Evolutionary conservation across 2,329 filamentous ascomycete genomes (phyloP).

Genomic region (Sclerotinia glacialis): DNA sequence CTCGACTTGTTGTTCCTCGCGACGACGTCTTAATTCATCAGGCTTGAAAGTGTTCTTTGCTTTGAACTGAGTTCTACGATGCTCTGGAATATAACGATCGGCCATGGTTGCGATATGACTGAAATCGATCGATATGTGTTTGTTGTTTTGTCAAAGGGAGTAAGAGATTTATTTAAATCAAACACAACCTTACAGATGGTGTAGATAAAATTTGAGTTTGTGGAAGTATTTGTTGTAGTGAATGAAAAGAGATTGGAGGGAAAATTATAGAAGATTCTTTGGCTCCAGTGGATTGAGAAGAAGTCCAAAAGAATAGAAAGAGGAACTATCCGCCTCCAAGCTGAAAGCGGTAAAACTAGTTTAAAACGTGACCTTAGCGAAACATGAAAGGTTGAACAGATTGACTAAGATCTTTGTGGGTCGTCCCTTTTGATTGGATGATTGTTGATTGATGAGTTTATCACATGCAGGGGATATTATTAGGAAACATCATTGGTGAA

Average conservation of each 20-base stretch:
- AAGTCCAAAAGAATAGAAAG: conserved; percentile 16
- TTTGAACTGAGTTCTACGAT: conserved; percentile 99
- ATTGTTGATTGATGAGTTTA: background rate
- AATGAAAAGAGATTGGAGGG: conserved; percentile 14
- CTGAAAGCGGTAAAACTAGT: conserved; percentile 14
- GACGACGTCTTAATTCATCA: conserved; percentile 95
- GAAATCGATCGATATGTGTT: conserved; percentile 19
- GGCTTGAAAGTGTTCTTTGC: conserved; percentile 99
- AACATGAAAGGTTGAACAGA: background rate
- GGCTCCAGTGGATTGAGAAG: conserved; percentile 19
- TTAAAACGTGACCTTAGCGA: conserved; percentile 17
- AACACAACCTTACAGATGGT: conserved; percentile 14
- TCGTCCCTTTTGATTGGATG: background rate
- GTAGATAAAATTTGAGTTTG: conserved; percentile 25
- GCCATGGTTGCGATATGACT: conserved; percentile 61
- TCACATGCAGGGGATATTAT: background rate
- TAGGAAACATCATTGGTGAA: too few relatives aligned
- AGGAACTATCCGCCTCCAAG: conserved; percentile 13
- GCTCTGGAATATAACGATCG: conserved; percentile 98
- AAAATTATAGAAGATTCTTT: conserved; percentile 23
- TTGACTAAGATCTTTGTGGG: background rate
- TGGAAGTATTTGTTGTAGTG: conserved; percentile 8
- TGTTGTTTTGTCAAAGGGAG: conserved; percentile 16
- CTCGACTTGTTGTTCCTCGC: conserved; percentile 98
- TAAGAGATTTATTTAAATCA: background rate